phyloP scores from a whole-genome alignment of 768 basidiomycete genomes.

The Jaapia argillacea region DNA sequence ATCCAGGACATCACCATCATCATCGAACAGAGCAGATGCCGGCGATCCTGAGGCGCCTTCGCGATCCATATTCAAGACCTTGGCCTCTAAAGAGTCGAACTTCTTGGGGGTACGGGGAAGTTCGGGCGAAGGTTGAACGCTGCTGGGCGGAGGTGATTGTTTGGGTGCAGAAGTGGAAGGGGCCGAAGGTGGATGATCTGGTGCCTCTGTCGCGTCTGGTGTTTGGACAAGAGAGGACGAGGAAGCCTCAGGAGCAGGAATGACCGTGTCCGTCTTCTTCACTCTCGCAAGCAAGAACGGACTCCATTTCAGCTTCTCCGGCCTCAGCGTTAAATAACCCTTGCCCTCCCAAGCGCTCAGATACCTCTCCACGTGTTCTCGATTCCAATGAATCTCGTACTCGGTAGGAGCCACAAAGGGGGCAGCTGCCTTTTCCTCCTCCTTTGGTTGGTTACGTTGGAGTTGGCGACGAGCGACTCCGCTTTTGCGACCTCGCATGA shows the following conservation, averaged over 20 bases:
- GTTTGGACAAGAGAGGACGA: neutral
- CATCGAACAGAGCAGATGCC: neutral
- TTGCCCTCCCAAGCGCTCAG: conserved; percentile 65
- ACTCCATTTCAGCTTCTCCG: conserved; percentile 90
- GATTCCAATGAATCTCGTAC: conserved; percentile 74
- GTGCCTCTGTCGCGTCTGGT: neutral
- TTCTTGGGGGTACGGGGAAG: too few species aligned
- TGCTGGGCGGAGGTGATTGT: neutral
- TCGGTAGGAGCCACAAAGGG: conserved; percentile 54
- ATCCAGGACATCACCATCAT: neutral
- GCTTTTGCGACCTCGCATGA: conserved; percentile 55
- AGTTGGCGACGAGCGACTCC: conserved; percentile 56
- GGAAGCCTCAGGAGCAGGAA: neutral
- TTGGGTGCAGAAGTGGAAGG: neutral
- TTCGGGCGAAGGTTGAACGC: too few species aligned
- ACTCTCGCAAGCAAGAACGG: conserved; percentile 70
- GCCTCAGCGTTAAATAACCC: conserved; percentile 63
- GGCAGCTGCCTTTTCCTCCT: conserved; percentile 34
- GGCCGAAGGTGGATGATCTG: neutral
- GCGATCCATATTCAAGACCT: too few species aligned
- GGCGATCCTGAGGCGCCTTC: neutral
- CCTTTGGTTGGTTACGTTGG: conserved; percentile 42
- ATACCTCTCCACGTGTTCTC: conserved; percentile 51
- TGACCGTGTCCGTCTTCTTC: conserved; percentile 17
- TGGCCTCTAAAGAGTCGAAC: too few species aligned